phyloP scores from a whole-genome alignment of 1,284 basidiomycete species.

The Ustilago xerochloae region DNA sequence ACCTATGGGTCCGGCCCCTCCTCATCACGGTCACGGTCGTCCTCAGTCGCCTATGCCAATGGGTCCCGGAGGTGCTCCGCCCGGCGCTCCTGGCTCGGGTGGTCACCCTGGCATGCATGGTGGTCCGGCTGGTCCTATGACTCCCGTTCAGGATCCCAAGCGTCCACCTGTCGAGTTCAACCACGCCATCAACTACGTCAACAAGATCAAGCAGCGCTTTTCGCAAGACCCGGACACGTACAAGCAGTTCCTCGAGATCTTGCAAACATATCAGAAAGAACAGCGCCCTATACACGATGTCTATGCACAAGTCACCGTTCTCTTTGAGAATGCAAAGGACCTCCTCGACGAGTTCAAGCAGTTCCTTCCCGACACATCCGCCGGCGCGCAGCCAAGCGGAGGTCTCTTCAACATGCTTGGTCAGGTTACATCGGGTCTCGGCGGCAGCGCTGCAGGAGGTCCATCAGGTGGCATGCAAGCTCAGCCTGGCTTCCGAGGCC shows the following conservation, averaged over 20 bases:
- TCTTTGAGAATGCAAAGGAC: slow-evolving; percentile 93
- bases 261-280: slow-evolving; percentile 97
- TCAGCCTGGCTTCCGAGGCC: slow-evolving; percentile 47
- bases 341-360: slow-evolving; percentile 94
- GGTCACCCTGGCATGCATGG: slow-evolving; percentile 24
- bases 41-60: slow-evolving; percentile 48
- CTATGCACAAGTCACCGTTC: slow-evolving; percentile 87
- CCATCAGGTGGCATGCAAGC: slow-evolving; percentile 38
- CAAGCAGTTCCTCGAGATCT: slow-evolving; percentile 96
- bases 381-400: slow-evolving; percentile 56
- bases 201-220: slow-evolving; percentile 97
- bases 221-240: slow-evolving; percentile 92
- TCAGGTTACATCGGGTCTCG: slow-evolving; percentile 65
- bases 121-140: slow-evolving; percentile 40
- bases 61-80: slow-evolving; percentile 36
- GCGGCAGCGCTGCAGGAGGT: slow-evolving; percentile 21
- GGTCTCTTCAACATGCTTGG: slow-evolving; percentile 69
- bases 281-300: slow-evolving; percentile 89
- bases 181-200: slow-evolving; percentile 96
- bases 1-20: slow-evolving; percentile 34
- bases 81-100: slow-evolving; percentile 19
- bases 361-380: slow-evolving; percentile 81
- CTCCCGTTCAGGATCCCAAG: slow-evolving; percentile 47
- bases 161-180: slow-evolving; percentile 83
- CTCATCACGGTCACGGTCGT: slow-evolving; percentile 44